phyloP scores from a whole-genome alignment of 73 alveolate genomes.

The Paraurostyla sp. region DNA sequence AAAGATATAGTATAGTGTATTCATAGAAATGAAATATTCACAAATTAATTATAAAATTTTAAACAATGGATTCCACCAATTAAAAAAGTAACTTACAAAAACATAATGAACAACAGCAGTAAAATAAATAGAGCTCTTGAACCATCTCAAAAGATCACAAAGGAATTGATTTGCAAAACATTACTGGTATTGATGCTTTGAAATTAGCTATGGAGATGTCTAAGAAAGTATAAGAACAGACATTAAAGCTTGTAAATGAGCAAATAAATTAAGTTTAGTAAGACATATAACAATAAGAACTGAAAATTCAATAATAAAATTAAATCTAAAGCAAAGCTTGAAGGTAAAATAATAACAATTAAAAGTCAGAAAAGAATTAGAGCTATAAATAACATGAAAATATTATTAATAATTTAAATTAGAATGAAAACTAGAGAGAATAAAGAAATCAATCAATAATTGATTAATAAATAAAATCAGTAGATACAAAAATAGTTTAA shows the following conservation, averaged over 20 bases:
- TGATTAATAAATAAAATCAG: neutral
- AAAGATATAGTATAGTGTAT: too few species aligned
- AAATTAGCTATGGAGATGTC: constrained; percentile 47
- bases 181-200: constrained; percentile 31
- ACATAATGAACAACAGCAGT: too few species aligned
- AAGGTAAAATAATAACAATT: neutral
- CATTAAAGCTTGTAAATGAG: neutral
- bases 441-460: neutral
- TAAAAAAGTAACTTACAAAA: too few species aligned
- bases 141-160: too few species aligned
- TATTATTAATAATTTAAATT: too few species aligned
- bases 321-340: neutral
- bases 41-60: too few species aligned
- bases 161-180: too few species aligned
- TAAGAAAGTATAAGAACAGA: constrained; percentile 37
- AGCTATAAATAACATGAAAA: neutral
- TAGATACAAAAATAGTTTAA: neutral
- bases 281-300: constrained; percentile 22
- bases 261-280: constrained; percentile 11
- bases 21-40: too few species aligned
- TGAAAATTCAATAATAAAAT: neutral
- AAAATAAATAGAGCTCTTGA: too few species aligned
- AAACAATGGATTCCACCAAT: too few species aligned
- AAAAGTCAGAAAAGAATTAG: neutral
- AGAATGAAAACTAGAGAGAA: neutral